Percentiles rank a stretch among this genome's conserved stretches.
These are phyloP conservation scores for Fagus sylvatica DNA, from an alignment of 306 rosid species.

Conservation along the genomic window DNA sequence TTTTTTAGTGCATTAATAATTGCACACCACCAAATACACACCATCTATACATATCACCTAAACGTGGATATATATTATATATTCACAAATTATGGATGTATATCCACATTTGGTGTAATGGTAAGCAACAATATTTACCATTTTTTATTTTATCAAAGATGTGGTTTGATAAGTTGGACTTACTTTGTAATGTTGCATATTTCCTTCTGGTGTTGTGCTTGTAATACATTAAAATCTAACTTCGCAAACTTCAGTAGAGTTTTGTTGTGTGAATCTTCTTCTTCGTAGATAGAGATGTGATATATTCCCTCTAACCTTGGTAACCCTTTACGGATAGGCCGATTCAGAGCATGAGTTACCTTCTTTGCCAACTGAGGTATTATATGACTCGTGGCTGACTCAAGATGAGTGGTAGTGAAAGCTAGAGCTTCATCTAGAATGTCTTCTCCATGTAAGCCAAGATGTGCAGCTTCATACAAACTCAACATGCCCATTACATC, in stretches of 20 bases:
- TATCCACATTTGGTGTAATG: too few species aligned
- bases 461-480: conserved; percentile 30
- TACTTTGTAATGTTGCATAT: conserved; percentile 31
- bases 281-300: conserved; percentile 22
- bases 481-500: conserved; percentile 23
- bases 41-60: too few species aligned
- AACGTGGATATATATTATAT: too few species aligned
- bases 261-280: conserved; percentile 17
- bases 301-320: conserved; percentile 24
- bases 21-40: too few species aligned
- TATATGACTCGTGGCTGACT: neutral
- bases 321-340: conserved; percentile 22
- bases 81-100: too few species aligned
- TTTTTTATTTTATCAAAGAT: too few species aligned
- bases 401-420: conserved; percentile 34
- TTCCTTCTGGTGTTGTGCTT: conserved; percentile 35
- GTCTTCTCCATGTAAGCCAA: conserved; percentile 17
- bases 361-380: conserved; percentile 2
- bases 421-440: conserved; percentile 25
- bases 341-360: conserved; percentile 15
- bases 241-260: conserved; percentile 23
- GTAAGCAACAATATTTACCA: too few species aligned
- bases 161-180: neutral
- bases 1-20: too few species aligned
- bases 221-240: conserved; percentile 43